Evolutionary conservation across 306 rosid genomes (phyloP).

Genomic region (Geum urbanum): DNA sequence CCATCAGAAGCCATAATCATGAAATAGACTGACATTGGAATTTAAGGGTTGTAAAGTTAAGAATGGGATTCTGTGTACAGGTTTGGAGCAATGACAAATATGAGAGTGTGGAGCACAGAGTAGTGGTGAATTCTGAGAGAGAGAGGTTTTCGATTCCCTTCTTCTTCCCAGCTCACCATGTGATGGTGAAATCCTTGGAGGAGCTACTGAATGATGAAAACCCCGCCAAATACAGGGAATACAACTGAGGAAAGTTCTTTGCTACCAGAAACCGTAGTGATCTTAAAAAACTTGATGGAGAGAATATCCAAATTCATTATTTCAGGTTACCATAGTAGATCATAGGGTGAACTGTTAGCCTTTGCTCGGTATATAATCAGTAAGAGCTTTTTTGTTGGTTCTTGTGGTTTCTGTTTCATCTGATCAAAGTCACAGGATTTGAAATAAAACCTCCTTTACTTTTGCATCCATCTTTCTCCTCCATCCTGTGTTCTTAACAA

Average conservation of each 20-base stretch:
- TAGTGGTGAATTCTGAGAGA: constrained; percentile 55
- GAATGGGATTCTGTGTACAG: constrained; percentile 25
- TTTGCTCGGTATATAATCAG: background rate
- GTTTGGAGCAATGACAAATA: constrained; percentile 85
- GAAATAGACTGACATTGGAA: no score
- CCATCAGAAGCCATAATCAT: no score
- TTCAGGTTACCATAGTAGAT: no score
- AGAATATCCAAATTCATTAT: constrained; percentile 19
- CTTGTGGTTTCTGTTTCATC: background rate
- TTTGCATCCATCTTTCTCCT: no score
- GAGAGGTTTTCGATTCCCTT: constrained; percentile 73
- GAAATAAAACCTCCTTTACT: background rate
- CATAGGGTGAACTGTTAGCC: no score
- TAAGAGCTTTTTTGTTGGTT: background rate
- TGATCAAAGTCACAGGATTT: background rate
- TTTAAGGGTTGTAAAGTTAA: no score
- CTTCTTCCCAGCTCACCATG: constrained; percentile 54
- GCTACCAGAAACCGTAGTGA: constrained; percentile 59
- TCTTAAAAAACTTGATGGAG: constrained; percentile 55
- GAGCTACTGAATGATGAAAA: constrained; percentile 41
- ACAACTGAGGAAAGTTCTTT: constrained; percentile 55
- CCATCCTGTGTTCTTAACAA: no score
- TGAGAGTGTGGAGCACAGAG: constrained; percentile 69
- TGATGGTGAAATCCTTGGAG: constrained; percentile 57
- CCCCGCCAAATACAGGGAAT: constrained; percentile 60